Evolutionary conservation across 2,329 filamentous ascomycete genomes (phyloP).

Genomic region (Sphaceloma murrayae): DNA sequence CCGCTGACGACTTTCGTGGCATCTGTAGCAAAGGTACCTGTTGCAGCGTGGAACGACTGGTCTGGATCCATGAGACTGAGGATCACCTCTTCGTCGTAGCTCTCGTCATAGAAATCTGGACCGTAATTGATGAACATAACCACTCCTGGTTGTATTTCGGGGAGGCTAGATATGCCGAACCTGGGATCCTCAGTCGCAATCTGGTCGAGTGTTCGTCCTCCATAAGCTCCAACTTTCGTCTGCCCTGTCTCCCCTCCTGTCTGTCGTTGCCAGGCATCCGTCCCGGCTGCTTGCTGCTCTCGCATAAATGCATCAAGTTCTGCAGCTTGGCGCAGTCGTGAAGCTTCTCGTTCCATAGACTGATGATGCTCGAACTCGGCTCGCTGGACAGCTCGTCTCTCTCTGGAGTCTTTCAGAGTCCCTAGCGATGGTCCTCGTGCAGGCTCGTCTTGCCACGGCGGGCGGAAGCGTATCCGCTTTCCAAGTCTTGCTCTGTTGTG

Average conservation of each 20-base stretch:
- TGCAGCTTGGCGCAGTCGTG: background rate
- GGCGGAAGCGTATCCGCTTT: conserved; percentile 14
- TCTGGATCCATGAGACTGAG: conserved; percentile 32
- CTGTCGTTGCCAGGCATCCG: no score
- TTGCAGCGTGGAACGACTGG: conserved; percentile 32
- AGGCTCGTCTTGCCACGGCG: conserved; percentile 12
- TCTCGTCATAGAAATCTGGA: background rate
- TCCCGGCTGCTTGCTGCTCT: no score
- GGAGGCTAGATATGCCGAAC: no score
- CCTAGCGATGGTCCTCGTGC: conserved; percentile 13
- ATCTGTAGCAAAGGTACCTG: conserved; percentile 40
- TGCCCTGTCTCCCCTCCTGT: no score
- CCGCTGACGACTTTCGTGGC: background rate
- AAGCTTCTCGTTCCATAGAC: conserved; percentile 12
- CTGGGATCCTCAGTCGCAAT: no score
- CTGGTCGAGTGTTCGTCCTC: no score
- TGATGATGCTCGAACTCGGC: no score
- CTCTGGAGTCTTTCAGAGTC: conserved; percentile 10
- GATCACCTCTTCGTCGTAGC: conserved; percentile 2
- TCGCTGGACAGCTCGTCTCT: conserved; percentile 8
- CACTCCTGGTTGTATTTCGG: no score
- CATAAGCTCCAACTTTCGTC: no score
- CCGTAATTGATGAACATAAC: conserved; percentile 2
- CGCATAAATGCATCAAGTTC: no score
- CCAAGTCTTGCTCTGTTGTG: conserved; percentile 16